Evolutionary conservation across 2,329 filamentous ascomycete species (phyloP), one percentile per base, ranked within the genome.

Genomic region (Colletotrichum sp.): DNA sequence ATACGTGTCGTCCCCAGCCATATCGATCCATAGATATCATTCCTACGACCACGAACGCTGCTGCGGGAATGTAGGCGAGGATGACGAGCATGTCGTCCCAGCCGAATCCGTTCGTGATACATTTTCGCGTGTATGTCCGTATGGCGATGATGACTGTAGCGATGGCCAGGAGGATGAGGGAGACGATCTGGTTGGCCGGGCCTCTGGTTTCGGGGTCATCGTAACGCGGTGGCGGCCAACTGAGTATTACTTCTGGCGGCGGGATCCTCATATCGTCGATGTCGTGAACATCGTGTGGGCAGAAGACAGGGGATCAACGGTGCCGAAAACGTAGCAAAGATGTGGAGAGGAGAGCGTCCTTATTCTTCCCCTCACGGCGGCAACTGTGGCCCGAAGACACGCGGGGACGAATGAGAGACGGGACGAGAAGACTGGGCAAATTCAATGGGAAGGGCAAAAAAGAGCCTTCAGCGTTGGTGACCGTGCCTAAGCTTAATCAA

Each of bases 51-150:
- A 83, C 81, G 65, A 83, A 85, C 10, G 80, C 80, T 10, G 79
- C 77, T 5, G 84, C 80, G 13, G 84, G 84, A 30, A 86, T 83
- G 68, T 82, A 85, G 76, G 85, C 84, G n/a, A 83, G 44, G 16
- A 82, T 71, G 55, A 86, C 84, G 16, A 86, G 79, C 15, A 82
- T 76, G 72, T 86, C 85, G 52, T 87, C 85, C 12, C 82, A 78
- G 18, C 84, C 83, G 62, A 85, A 82, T 8, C 82, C 82, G n/a
- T 80, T 80, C 1, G 85, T 84, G 8, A 85, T 81, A 49, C 75
- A 76, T 68, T 79, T 79, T 15, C 85, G 82, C 13, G 84, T 81
- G 70, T 85, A 86, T 26, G 86, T 63, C 28, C 85, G 83, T 55
- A 85, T 80, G 21, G 75, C 79, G 8, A 86, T 71, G 63, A 84